Base-by-base conservation (phyloP, 768 basidiomycete genomes). In the Tricholoma saponaceum region DNA sequence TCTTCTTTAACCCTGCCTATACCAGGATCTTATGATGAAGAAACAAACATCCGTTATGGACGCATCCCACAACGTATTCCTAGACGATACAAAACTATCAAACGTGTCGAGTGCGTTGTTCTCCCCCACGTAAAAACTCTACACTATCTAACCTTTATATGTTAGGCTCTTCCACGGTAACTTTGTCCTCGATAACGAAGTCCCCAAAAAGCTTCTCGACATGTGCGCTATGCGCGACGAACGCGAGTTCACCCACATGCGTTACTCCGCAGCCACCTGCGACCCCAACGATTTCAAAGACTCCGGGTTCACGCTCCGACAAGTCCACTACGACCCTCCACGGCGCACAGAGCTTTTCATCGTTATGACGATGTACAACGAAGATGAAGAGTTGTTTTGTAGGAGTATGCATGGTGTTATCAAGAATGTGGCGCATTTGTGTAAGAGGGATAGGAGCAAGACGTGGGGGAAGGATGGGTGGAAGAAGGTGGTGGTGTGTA, bases 321-420 rank as follows among this genome's bases (percentile, higher is more conserved):
- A 96, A 69, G 80, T 84, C n/a, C 84, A 92, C 64, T 95, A 96
- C 70, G 91, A 95, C 64, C 94, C 94, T 0, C 89, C 92, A 0
- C 79, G 95, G 18, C 80, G 89, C 32, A 97, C 95, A 32, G 96
- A 98, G 71, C 76, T 98, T 14, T 96, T 97, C 74, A 95, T 98
- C 63, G 95, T 97, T 43, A 89, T 98, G 84, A 98, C 95, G 13
- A 97, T 98, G 95, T 97, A 96, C 70, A 96, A 97, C 66, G 94
- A 94, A 66, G 85, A 92, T 64, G 94, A 96, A 69, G 83, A 87
- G 65, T 78, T 98, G 5, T 98, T 98, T 73, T 87, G 87, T 64
- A 74, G 95, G 41, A 92, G 95, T 0, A 95, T 98, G 91, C 90
- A 96, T 66, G 95, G 95, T 52, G 90, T 98, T 5, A 92, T 97